A percentile compares a stretch with the other conserved stretches of the same genome.
These are phyloP conservation scores for Iris pallida DNA, from an alignment of 116 monocot genomes.

Conservation along the genomic window DNA sequence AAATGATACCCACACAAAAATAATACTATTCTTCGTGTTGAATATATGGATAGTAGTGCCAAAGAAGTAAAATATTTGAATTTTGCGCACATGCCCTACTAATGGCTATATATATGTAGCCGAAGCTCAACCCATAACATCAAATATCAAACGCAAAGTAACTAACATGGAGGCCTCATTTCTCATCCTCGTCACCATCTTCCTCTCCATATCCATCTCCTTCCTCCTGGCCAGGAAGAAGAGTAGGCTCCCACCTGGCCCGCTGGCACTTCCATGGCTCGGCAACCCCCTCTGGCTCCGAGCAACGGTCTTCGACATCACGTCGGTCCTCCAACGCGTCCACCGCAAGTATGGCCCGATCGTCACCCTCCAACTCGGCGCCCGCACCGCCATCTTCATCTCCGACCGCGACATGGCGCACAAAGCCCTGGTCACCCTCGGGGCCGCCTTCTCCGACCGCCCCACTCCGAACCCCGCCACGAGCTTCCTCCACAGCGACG, in stretches of 20 bases:
- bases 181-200: constrained; percentile 4
- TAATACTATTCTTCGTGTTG: too few species aligned
- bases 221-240: background rate
- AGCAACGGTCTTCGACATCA: constrained; percentile 4
- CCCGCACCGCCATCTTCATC: constrained; percentile 21
- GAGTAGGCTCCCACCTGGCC: constrained; percentile 12
- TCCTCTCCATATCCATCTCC: background rate
- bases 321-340: constrained; percentile 9
- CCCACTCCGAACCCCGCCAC: background rate
- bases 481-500: constrained; percentile 9
- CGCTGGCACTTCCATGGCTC: constrained; percentile 8
- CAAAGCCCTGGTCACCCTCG: constrained; percentile 18
- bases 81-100: too few species aligned
- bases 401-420: constrained; percentile 25
- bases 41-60: too few species aligned
- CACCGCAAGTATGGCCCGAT: constrained; percentile 17
- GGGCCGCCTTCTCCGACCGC: constrained; percentile 26
- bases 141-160: too few species aligned
- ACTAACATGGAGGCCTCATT: background rate
- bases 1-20: too few species aligned
- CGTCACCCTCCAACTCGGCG: constrained; percentile 24
- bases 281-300: constrained; percentile 17
- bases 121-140: too few species aligned
- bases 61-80: too few species aligned
- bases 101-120: too few species aligned